Evolutionary conservation across 2,329 filamentous ascomycete species (phyloP), one percentile per base, ranked within the genome.

Genomic region (Rhytidhysteron rufulum): DNA sequence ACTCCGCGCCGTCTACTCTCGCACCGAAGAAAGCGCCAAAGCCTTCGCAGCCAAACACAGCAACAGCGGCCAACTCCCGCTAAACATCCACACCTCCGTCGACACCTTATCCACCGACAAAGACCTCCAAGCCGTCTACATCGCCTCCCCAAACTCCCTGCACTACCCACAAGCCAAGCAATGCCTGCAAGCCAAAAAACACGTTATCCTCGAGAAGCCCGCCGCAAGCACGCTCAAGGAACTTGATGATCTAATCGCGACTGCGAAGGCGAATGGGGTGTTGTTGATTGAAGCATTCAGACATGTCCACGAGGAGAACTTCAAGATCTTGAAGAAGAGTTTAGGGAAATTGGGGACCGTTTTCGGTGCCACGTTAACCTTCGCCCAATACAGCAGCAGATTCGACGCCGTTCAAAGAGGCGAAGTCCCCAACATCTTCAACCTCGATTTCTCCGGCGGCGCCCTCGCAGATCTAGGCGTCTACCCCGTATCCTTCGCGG

Each of bases 131-230:
- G 62, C 67, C 38, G 57, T 74, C 34, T 75, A 75, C 65, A 70
- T 74, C 41, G 71, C 72, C 17, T 71, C 68, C 11, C 71, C 71
- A 25, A 74, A 74, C 56, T 66, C 64, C 30, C 59, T 72, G 31
- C 71, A 74, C 57, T 69, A 67, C 53, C 57, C 53, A 29, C 71
- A 74, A 44, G 68, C 71, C 13, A 70, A 69, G 43, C 49, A 54
- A 13, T 55, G 70, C 27, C 59, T 75, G 24, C 32, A 51, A 4
- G 70, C 66, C 3, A 62, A 65, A 37, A 74, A 74, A 48, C 65
- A 75, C 49, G 70, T 74, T 43, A 63, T 75, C 21, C 55, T 75
- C n/a, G 72, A 75, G 51, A 75, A 75, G 50, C 72, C 72, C 4
- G 66, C 69, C 0, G 70, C 69, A 19, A 66, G 62, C 18, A 74